A percentile compares a stretch with the other conserved stretches of the same genome.
phyloP scores from a whole-genome alignment of 2,329 filamentous ascomycete genomes.

The Talaromyces funiculosus region DNA sequence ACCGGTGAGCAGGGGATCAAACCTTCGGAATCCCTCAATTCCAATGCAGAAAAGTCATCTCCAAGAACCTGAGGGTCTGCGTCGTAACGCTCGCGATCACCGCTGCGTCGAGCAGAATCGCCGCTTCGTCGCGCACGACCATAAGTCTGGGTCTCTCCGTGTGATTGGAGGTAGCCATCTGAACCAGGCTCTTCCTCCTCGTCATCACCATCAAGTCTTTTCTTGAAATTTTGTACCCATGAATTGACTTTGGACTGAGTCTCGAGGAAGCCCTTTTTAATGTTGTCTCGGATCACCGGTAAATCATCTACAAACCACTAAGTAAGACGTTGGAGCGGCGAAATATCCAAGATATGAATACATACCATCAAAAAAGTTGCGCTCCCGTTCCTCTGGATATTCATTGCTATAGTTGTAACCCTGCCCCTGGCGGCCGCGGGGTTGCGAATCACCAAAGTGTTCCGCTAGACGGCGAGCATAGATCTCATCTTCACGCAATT shows the following conservation, averaged over 20 bases:
- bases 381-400: slow-evolving; percentile 59
- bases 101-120: slow-evolving; percentile 64
- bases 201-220: slow-evolving; percentile 86
- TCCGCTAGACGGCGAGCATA: slow-evolving; percentile 91
- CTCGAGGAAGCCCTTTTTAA: slow-evolving; percentile 89
- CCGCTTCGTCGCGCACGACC: slow-evolving; percentile 54
- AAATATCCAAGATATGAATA: background rate
- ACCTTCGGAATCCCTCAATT: slow-evolving; percentile 59
- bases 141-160: slow-evolving; percentile 29
- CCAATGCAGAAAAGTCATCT: slow-evolving; percentile 73
- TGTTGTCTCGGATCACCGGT: slow-evolving; percentile 84
- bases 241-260: slow-evolving; percentile 89
- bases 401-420: slow-evolving; percentile 51
- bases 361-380: slow-evolving; percentile 78
- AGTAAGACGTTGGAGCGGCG: background rate
- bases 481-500: slow-evolving; percentile 83
- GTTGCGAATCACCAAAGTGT: slow-evolving; percentile 61
- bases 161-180: slow-evolving; percentile 34
- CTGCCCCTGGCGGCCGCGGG: slow-evolving; percentile 29
- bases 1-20: background rate
- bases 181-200: slow-evolving; percentile 51
- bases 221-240: slow-evolving; percentile 88
- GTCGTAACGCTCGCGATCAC: slow-evolving; percentile 88
- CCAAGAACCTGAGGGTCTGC: slow-evolving; percentile 84
- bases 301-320: slow-evolving; percentile 63